Conservation (phyloP, 164 flowering plant genomes). For the Echeveria elegans region DNA sequence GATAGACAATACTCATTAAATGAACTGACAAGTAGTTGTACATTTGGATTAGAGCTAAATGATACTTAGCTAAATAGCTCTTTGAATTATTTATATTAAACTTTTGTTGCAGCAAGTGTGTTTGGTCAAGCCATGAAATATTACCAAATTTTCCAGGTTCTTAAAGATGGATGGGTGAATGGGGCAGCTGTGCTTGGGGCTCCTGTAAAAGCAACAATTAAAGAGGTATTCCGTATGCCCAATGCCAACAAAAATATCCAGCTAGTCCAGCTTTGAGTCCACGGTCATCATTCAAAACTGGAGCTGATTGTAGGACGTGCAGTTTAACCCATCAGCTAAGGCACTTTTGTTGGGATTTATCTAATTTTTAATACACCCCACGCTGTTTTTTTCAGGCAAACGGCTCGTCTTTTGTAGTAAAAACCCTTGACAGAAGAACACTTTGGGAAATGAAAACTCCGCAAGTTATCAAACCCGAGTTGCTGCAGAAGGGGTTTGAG, state of each 20-base stretch:
- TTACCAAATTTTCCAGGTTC: conserved; percentile 43
- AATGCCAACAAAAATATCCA: background rate
- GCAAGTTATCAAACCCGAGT: conserved; percentile 70
- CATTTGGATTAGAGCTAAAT: background rate
- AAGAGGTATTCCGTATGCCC: conserved; percentile 73
- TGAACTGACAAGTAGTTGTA: background rate
- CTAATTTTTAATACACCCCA: background rate
- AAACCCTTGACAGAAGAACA: conserved; percentile 78
- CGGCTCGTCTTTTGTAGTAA: conserved; percentile 62
- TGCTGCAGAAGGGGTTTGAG: conserved; percentile 69
- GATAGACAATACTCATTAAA: background rate
- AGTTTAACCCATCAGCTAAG: background rate
- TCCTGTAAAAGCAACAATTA: conserved; percentile 93
- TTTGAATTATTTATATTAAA: too few species aligned
- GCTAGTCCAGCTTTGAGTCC: background rate
- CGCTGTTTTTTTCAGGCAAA: conserved; percentile 61
- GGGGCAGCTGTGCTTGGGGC: conserved; percentile 99
- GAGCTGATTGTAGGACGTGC: too few species aligned
- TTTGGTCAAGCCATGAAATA: background rate
- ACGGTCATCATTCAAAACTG: too few species aligned
- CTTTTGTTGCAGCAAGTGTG: too few species aligned
- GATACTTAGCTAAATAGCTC: background rate
- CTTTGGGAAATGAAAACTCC: conserved; percentile 99
- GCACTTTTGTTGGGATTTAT: background rate
- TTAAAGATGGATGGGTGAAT: conserved; percentile 59